Percentiles rank a stretch among this genome's conserved stretches.
Evolutionary conservation across 2,329 filamentous ascomycete species (phyloP).

Genomic region (Spiromastix sp.): DNA sequence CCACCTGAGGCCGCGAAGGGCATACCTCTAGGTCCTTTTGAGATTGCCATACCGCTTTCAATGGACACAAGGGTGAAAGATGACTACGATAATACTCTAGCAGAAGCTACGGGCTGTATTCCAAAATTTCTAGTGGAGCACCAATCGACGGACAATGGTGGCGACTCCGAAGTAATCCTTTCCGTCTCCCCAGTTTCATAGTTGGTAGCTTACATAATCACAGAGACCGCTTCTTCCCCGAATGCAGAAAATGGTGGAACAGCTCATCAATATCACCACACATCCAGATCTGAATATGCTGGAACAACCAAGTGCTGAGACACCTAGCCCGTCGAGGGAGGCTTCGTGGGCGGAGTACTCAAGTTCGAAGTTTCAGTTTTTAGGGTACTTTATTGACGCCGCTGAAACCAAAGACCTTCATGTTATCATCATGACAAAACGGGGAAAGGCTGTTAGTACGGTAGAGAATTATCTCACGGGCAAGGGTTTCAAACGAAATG

Average conservation of each 20-base stretch:
- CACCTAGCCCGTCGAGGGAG: slow-evolving; percentile 26
- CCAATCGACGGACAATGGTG: neutral
- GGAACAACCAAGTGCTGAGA: slow-evolving; percentile 25
- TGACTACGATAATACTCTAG: slow-evolving; percentile 28
- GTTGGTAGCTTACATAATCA: no score
- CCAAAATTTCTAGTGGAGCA: slow-evolving; percentile 17
- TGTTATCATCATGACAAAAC: slow-evolving; percentile 28
- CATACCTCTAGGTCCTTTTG: slow-evolving; percentile 26
- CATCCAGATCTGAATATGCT: slow-evolving; percentile 36
- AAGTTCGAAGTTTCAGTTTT: slow-evolving; percentile 36
- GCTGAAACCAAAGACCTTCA: slow-evolving; percentile 26
- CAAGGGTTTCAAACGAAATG: slow-evolving; percentile 22
- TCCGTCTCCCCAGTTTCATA: no score
- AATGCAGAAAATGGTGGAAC: slow-evolving; percentile 25
- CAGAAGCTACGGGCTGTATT: slow-evolving; percentile 20
- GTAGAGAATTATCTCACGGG: slow-evolving; percentile 34
- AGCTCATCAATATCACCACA: slow-evolving; percentile 32
- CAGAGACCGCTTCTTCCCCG: slow-evolving; percentile 21
- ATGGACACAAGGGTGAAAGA: slow-evolving; percentile 36
- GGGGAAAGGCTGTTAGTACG: slow-evolving; percentile 25
- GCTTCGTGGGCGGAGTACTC: slow-evolving; percentile 38
- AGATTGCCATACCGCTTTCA: slow-evolving; percentile 32
- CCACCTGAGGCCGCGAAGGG: slow-evolving; percentile 15
- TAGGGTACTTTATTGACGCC: slow-evolving; percentile 32
- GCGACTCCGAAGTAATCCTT: slow-evolving; percentile 18